Evolutionary conservation across 106 monocot genomes (phyloP).

Genomic region (Amphibolis antarctica): DNA sequence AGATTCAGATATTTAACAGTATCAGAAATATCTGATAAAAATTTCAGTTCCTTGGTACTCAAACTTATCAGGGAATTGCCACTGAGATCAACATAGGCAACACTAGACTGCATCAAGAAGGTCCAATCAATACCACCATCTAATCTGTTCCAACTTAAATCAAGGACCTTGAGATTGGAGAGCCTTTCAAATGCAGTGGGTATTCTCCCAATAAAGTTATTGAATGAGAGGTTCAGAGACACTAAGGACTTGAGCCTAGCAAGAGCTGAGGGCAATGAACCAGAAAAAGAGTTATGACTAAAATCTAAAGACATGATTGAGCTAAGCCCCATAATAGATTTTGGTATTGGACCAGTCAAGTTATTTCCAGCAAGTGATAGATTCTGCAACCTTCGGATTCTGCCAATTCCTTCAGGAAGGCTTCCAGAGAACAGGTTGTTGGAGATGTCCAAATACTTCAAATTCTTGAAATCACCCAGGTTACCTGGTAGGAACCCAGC

Average conservation of each 20-base stretch:
- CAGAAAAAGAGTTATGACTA: conserved; percentile 59
- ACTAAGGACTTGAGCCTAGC: conserved; percentile 33
- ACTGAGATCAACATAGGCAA: conserved; percentile 66
- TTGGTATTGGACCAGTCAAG: conserved; percentile 69
- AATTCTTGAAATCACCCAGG: conserved; percentile 34
- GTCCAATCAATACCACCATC: conserved; percentile 84
- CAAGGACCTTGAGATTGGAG: conserved; percentile 33
- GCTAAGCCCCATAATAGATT: conserved; percentile 45
- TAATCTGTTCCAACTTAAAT: conserved; percentile 79
- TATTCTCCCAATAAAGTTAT: conserved; percentile 41
- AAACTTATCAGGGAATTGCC: conserved; percentile 63
- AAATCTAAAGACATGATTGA: conserved; percentile 66
- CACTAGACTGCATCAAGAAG: conserved; percentile 55
- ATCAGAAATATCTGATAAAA: conserved; percentile 72
- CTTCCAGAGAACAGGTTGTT: conserved; percentile 57
- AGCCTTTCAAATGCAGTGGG: conserved; percentile 46
- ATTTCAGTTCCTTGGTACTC: conserved; percentile 57
- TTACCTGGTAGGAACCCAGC: conserved; percentile 37
- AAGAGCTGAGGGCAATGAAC: conserved; percentile 39
- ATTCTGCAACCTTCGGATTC: conserved; percentile 58
- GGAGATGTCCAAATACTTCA: conserved; percentile 78
- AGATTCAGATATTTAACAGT: conserved; percentile 73
- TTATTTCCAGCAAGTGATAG: conserved; percentile 63
- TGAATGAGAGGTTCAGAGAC: conserved; percentile 55
- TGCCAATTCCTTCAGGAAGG: conserved; percentile 46